Evolutionary conservation across 2,329 filamentous ascomycete genomes (phyloP).

Genomic region (Tothia fuscella): DNA sequence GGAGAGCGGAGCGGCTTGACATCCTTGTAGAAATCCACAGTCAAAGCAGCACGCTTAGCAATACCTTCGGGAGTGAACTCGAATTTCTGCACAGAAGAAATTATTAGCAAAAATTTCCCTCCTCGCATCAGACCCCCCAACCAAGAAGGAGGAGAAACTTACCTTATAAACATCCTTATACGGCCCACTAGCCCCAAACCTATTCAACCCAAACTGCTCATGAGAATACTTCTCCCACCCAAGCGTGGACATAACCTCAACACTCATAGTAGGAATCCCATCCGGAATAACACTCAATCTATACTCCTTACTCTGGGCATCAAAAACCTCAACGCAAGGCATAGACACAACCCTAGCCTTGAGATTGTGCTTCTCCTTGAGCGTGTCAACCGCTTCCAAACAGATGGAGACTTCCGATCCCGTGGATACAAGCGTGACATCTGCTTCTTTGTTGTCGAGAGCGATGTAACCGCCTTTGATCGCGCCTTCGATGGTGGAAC

Average conservation of each 20-base stretch:
- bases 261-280: constrained; percentile 81
- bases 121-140: background rate
- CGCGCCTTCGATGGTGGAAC: constrained; percentile 76
- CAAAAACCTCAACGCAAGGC: constrained; percentile 95
- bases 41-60: constrained; percentile 83
- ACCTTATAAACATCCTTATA: constrained; percentile 97
- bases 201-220: constrained; percentile 98
- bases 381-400: constrained; percentile 82
- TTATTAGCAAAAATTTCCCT: constrained; percentile 38
- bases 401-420: constrained; percentile 93
- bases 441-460: constrained; percentile 70
- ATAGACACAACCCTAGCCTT: constrained; percentile 88
- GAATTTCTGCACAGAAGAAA: constrained; percentile 68
- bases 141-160: constrained; percentile 15
- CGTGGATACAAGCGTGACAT: constrained; percentile 83
- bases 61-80: constrained; percentile 98
- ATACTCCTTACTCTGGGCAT: constrained; percentile 90
- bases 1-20: constrained; percentile 79
- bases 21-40: constrained; percentile 96
- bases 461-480: constrained; percentile 93
- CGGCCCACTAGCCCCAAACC: constrained; percentile 92
- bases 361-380: constrained; percentile 79
- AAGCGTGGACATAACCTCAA: constrained; percentile 94
- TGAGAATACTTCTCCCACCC: constrained; percentile 99
- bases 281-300: constrained; percentile 84